phyloP scores from a whole-genome alignment of 1,284 basidiomycete species.

The Chondrostereum purpureum region DNA sequence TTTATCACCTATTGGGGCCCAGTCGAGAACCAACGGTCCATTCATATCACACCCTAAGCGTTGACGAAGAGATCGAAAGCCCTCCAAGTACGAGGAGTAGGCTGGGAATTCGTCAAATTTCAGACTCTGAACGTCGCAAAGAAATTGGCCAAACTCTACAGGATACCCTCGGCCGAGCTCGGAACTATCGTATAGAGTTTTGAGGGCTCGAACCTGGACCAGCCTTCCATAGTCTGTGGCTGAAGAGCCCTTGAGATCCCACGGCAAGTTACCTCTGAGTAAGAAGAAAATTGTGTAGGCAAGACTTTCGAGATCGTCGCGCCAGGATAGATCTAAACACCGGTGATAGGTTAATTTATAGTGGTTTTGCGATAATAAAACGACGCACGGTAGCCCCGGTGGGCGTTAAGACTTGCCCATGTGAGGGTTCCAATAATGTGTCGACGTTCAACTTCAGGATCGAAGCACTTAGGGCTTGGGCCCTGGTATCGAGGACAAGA shows the following conservation, averaged over 20 bases:
- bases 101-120: background rate
- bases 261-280: background rate
- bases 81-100: background rate
- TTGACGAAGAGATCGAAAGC: background rate
- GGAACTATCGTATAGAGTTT: background rate
- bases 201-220: background rate
- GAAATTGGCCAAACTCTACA: background rate
- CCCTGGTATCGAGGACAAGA: conserved; percentile 6
- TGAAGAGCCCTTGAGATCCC: conserved; percentile 1
- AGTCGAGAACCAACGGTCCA: background rate
- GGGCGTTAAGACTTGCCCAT: background rate
- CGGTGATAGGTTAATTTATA: background rate
- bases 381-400: background rate
- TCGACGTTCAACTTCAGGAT: background rate
- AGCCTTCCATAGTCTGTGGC: background rate
- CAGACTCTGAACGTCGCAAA: background rate
- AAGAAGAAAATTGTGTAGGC: conserved; percentile 1
- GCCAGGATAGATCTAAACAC: background rate
- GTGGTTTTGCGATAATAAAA: background rate
- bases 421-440: background rate
- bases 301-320: conserved; percentile 2
- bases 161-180: background rate
- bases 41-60: background rate
- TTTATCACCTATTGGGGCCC: too few relatives aligned
- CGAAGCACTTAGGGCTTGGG: background rate